Conservation (phyloP, 345 rosid genomes). For the Cardamine resedifolia region DNA sequence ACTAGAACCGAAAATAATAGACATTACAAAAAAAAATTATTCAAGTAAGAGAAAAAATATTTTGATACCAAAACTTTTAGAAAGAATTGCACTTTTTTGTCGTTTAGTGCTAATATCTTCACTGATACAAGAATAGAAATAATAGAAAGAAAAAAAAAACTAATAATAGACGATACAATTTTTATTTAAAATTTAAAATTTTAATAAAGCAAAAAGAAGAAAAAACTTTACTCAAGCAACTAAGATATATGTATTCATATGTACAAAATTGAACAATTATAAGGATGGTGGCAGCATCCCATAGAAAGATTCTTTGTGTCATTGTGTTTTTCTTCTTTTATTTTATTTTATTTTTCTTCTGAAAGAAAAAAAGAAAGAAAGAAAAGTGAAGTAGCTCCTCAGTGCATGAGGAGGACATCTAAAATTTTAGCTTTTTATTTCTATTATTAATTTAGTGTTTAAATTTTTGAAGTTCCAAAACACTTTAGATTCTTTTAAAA, state of each 20-base stretch:
- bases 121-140: neutral
- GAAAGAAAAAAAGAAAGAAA: neutral
- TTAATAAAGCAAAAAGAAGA: neutral
- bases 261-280: conserved; percentile 14
- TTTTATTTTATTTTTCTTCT: neutral
- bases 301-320: conserved; percentile 41
- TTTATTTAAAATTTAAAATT: neutral
- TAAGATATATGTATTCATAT: neutral
- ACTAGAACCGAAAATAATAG: neutral
- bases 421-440: neutral
- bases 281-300: conserved; percentile 37
- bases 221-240: neutral
- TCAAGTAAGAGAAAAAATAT: neutral
- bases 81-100: neutral
- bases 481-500: conserved; percentile 30
- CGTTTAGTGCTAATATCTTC: neutral
- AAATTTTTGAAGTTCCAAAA: conserved; percentile 5
- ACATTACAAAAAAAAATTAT: neutral
- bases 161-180: neutral
- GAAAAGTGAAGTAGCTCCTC: conserved; percentile 47
- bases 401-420: conserved; percentile 50
- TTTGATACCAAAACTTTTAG: too few relatives aligned
- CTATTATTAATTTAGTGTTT: neutral
- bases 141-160: neutral
- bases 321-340: conserved; percentile 12